phyloP scores from a whole-genome alignment of 164 flowering plant species.

The Tetrastigma voinierianum region DNA sequence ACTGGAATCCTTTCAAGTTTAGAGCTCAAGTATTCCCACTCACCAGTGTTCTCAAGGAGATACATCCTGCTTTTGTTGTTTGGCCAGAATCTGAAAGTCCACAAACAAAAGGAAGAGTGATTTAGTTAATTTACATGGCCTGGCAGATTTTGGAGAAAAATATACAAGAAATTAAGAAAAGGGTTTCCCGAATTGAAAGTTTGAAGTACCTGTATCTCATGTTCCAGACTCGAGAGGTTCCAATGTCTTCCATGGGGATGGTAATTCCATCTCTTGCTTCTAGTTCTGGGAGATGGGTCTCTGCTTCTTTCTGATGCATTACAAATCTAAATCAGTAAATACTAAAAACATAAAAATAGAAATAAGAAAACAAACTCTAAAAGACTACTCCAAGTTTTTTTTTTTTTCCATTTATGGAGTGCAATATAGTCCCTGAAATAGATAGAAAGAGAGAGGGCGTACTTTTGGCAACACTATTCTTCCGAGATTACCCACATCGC shows the following conservation, averaged over 20 bases:
- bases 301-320: conserved; percentile 85
- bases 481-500: conserved; percentile 98
- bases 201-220: conserved; percentile 87
- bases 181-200: background rate
- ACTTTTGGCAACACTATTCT: conserved; percentile 98
- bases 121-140: conserved; percentile 2
- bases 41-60: conserved; percentile 95
- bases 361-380: background rate
- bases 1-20: too few species aligned
- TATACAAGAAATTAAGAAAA: background rate
- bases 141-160: background rate
- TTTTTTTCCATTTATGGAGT: background rate
- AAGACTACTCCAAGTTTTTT: background rate
- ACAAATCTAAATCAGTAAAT: background rate
- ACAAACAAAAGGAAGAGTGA: conserved; percentile 2
- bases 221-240: conserved; percentile 93
- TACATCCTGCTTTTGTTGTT: conserved; percentile 99
- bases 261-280: conserved; percentile 96
- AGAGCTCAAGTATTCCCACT: background rate
- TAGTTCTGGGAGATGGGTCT: conserved; percentile 85
- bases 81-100: conserved; percentile 90
- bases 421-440: background rate
- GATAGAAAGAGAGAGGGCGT: conserved; percentile 6
- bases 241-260: conserved; percentile 94
- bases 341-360: background rate